Evolutionary conservation across 129 eudicot genomes (phyloP).

Genomic region (Mikania micrantha): DNA sequence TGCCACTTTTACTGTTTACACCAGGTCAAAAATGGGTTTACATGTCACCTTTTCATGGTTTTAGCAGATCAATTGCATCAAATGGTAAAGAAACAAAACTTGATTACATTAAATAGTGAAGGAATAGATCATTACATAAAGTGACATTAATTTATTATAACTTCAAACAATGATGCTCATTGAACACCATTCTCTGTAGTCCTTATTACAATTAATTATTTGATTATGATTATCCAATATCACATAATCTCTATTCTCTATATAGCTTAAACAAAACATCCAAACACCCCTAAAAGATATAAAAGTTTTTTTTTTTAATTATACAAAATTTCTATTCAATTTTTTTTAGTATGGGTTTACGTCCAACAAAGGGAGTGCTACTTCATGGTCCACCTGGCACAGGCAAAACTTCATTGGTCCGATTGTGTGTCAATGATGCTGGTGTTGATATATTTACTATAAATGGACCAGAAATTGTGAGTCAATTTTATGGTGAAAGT

Average conservation of each 20-base stretch:
- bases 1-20: not conserved
- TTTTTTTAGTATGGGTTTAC: conserved; percentile 70
- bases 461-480: conserved; percentile 87
- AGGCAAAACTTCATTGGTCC: conserved; percentile 90
- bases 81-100: not conserved
- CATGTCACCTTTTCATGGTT: not conserved
- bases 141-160: not conserved
- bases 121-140: not conserved
- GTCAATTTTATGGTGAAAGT: conserved; percentile 83
- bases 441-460: conserved; percentile 74
- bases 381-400: conserved; percentile 98
- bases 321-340: not conserved
- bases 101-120: not conserved
- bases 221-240: not conserved
- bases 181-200: not conserved
- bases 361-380: conserved; percentile 92
- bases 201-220: not conserved
- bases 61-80: not conserved
- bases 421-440: conserved; percentile 63
- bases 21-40: not conserved
- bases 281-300: not conserved
- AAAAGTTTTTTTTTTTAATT: not conserved
- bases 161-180: not conserved
- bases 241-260: not conserved
- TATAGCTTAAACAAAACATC: not conserved